Conservation (phyloP, 2,329 filamentous ascomycete species). For the Ophioceras dolichostomum region DNA sequence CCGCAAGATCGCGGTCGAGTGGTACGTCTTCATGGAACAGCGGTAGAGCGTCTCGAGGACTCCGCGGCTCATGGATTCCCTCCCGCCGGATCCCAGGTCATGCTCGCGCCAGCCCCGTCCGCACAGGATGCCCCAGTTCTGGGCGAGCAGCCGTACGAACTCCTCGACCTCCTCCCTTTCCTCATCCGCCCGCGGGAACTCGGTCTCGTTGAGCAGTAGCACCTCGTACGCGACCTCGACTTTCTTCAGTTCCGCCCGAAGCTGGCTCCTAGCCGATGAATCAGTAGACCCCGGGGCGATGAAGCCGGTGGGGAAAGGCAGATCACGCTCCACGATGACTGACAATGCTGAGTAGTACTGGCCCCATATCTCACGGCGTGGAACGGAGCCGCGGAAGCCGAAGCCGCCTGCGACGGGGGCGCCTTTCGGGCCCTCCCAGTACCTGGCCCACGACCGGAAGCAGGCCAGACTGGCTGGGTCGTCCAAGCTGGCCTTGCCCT, state of each 20-base stretch:
- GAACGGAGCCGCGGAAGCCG: constrained; percentile 46
- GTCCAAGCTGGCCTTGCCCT: constrained; percentile 33
- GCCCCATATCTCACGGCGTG: constrained; percentile 63
- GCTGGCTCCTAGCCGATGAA: constrained; percentile 44
- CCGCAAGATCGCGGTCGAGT: constrained; percentile 80
- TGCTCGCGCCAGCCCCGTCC: constrained; percentile 69
- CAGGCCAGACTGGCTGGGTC: constrained; percentile 41
- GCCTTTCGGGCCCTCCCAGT: constrained; percentile 44
- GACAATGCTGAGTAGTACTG: constrained; percentile 77
- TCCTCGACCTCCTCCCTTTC: constrained; percentile 67
- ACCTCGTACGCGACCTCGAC: constrained; percentile 72
- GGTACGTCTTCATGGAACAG: constrained; percentile 85
- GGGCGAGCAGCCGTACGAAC: constrained; percentile 68
- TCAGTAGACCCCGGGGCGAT: constrained; percentile 28
- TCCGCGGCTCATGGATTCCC: constrained; percentile 59
- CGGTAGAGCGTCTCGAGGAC: constrained; percentile 83
- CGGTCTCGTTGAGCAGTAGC: constrained; percentile 63
- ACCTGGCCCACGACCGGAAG: constrained; percentile 57
- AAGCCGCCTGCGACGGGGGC: constrained; percentile 33
- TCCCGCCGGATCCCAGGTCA: constrained; percentile 72
- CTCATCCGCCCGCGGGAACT: constrained; percentile 76
- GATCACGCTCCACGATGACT: constrained; percentile 54
- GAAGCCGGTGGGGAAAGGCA: constrained; percentile 45
- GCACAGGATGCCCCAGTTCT: constrained; percentile 76
- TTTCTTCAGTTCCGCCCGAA: constrained; percentile 65